Evolutionary conservation across 139 green algal genomes (phyloP), one percentile per base, ranked within the genome.

Genomic region (Chlorella sorokiniana): DNA sequence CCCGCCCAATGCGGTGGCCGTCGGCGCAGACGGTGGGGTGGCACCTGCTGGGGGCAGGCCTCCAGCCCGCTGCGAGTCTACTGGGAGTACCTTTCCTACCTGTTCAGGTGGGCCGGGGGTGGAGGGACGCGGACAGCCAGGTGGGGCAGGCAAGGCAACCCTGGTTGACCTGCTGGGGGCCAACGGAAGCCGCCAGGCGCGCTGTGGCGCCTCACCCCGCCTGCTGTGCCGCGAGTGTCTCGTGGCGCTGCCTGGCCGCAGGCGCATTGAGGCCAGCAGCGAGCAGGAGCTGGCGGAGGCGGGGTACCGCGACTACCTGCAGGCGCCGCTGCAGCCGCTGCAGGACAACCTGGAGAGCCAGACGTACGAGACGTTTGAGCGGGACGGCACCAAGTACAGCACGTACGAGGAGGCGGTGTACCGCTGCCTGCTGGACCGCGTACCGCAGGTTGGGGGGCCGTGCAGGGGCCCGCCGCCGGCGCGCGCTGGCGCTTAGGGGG

Each of bases 281-380:
- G 84, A 92, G 78, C 84, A 93, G 73, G 86, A 93, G 69, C 40
- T 82, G 69, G 44, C 92, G 42, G 93, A 98, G 88, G 54, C 89
- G 31, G 79, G 86, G 25, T 99, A 99, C 91, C 81, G 93, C 8
- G 96, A 99, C 88, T 97, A 95, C 88, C 87, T 99, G 68, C 94
- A 97, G 86, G 91, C 89, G 16, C 94, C 94, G n/a, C 84, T 98
- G 79, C 94, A 98, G 89, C 94, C 95, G 33, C 83, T 97, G 20
- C 93, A 96, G 88, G 96, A 99, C 88, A 98, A 99, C 88, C 88
- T 99, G 41, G 96, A 99, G 86, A 92, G 82, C 37, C 86, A 91
- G 44, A 99, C 97, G 18, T 99, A 99, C 81, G 97, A 99, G 85
- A 96, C 93, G 7, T 99, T 99, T 89, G 97, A 99, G 86, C 90